Conservation (phyloP, 257 asterid species). For the Avicennia marina region DNA sequence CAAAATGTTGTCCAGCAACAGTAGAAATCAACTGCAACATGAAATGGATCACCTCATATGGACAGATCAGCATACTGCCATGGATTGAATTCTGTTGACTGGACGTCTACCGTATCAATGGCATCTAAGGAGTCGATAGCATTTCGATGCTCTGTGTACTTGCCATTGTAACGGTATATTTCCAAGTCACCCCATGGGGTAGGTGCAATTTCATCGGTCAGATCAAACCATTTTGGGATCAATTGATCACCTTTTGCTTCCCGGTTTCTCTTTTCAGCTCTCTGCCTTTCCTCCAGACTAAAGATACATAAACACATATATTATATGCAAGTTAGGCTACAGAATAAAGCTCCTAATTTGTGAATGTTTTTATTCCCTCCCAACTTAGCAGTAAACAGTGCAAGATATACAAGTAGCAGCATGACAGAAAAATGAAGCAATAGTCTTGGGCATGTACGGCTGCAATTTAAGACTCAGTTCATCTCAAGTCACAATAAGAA, state of each 20-base stretch:
- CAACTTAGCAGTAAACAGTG: too few species aligned
- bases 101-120: constrained; percentile 27
- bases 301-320: neutral
- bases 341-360: too few species aligned
- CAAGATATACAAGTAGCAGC: too few species aligned
- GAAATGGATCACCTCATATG: constrained; percentile 14
- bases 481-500: too few species aligned
- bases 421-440: too few species aligned
- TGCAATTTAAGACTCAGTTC: too few species aligned
- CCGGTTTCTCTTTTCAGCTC: constrained; percentile 84
- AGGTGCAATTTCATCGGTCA: constrained; percentile 58
- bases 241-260: constrained; percentile 73
- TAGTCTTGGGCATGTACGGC: too few species aligned
- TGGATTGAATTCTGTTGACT: constrained; percentile 71
- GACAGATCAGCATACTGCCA: constrained; percentile 73
- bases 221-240: constrained; percentile 81
- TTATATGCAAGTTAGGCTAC: too few species aligned
- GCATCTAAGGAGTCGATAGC: constrained; percentile 50
- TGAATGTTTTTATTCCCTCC: too few species aligned
- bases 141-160: constrained; percentile 62
- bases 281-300: constrained; percentile 94
- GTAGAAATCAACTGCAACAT: constrained; percentile 12
- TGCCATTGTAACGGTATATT: constrained; percentile 63
- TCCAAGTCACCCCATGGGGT: constrained; percentile 99
- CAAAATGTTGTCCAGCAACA: constrained; percentile 17